These are phyloP conservation scores for Diospyros kaki DNA, from an alignment of 148 eudicot genomes.

Conservation along the genomic window DNA sequence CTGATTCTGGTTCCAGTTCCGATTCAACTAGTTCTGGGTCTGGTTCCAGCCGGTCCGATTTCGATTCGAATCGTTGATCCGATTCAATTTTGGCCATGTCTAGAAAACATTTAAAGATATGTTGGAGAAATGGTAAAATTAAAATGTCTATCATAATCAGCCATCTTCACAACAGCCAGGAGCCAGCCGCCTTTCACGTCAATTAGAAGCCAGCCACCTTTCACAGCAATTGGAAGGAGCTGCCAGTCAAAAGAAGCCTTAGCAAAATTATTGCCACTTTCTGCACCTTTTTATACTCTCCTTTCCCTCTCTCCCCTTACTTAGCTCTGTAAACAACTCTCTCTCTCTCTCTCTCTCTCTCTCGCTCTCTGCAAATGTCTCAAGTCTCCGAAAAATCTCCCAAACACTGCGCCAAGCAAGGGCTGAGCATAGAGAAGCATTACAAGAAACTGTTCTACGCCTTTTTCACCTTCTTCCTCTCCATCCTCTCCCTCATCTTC, in stretches of 20 bases:
- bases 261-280: slow-evolving; percentile 24
- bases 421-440: slow-evolving; percentile 33
- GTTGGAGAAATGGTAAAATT: neutral
- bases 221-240: neutral
- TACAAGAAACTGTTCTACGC: slow-evolving; percentile 62
- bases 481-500: slow-evolving; percentile 54
- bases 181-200: slow-evolving; percentile 18
- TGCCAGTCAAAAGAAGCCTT: slow-evolving; percentile 21
- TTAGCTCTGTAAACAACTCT: slow-evolving; percentile 17
- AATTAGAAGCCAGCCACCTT: slow-evolving; percentile 18
- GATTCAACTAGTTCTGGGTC: too few relatives aligned
- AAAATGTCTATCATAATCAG: neutral
- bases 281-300: neutral
- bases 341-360: slow-evolving; percentile 11
- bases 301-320: slow-evolving; percentile 18
- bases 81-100: too few relatives aligned
- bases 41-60: too few relatives aligned
- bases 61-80: too few relatives aligned
- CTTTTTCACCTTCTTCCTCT: slow-evolving; percentile 42
- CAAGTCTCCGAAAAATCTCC: slow-evolving; percentile 53
- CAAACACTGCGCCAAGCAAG: slow-evolving; percentile 76
- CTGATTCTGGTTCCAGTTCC: too few relatives aligned
- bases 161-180: neutral
- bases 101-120: neutral
- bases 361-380: slow-evolving; percentile 52